Evolutionary conservation across 805 yeast genomes (phyloP).

Genomic region (Vanderwaltozyma yarrowii): DNA sequence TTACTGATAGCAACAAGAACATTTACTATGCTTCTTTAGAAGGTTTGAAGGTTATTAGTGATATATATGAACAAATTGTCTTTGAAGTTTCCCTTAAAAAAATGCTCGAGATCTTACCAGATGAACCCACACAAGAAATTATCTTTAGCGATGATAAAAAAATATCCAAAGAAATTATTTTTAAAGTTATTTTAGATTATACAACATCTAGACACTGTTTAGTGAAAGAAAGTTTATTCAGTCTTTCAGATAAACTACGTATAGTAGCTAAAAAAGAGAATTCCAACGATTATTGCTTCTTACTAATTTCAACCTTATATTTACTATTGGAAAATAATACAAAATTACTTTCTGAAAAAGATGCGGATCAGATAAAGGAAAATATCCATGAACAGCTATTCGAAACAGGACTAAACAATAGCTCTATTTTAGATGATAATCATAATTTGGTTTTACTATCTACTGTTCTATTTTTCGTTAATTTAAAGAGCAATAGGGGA

Average conservation of each 20-base stretch:
- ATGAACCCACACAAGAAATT: slow-evolving; percentile 27
- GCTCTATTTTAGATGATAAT: slow-evolving; percentile 14
- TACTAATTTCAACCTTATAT: slow-evolving; percentile 19
- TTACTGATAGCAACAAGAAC: slow-evolving; percentile 41
- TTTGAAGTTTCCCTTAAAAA: slow-evolving; percentile 44
- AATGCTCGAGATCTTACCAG: slow-evolving; percentile 42
- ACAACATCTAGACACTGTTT: slow-evolving; percentile 24
- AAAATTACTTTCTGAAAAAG: slow-evolving; percentile 8
- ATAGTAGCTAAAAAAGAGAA: slow-evolving; percentile 5
- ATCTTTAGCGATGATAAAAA: slow-evolving; percentile 17
- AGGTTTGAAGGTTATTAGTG: slow-evolving; percentile 40
- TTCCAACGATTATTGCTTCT: slow-evolving; percentile 19
- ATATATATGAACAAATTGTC: slow-evolving; percentile 30
- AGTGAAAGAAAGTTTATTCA: slow-evolving; percentile 22
- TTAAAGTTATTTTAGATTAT: slow-evolving; percentile 29
- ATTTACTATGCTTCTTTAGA: slow-evolving; percentile 44
- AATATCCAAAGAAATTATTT: slow-evolving; percentile 26
- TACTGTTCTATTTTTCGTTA: slow-evolving; percentile 28
- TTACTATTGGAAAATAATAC: slow-evolving; percentile 20
- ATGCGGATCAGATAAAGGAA: slow-evolving; percentile 11
- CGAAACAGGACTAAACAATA: slow-evolving; percentile 3
- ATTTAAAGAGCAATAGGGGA: slow-evolving; percentile 21
- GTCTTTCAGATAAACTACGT: slow-evolving; percentile 12
- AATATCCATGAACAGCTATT: slow-evolving; percentile 15
- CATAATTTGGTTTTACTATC: slow-evolving; percentile 21